Conservation (phyloP, 257 asterid genomes). For the Rauvolfia tetraphylla region DNA sequence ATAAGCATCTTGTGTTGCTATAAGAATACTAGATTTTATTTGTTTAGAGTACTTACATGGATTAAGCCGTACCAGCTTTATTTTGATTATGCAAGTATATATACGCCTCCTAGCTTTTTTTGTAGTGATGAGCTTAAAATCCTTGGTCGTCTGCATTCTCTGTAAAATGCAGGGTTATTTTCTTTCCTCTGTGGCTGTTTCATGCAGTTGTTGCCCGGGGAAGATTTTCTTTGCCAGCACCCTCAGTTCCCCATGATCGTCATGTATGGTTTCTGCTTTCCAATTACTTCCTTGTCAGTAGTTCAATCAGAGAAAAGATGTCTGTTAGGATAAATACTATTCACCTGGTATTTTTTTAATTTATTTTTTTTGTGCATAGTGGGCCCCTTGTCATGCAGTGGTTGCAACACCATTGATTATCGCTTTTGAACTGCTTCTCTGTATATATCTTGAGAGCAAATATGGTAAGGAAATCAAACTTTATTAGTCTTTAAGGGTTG, state of each 20-base stretch:
- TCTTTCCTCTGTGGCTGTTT: conserved; percentile 95
- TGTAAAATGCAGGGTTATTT: conserved; percentile 65
- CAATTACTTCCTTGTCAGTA: conserved; percentile 14
- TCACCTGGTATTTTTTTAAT: conserved; percentile 8
- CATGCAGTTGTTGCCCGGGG: conserved; percentile 95
- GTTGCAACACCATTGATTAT: conserved; percentile 90
- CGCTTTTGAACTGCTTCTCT: conserved; percentile 96
- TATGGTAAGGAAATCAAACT: conserved; percentile 58
- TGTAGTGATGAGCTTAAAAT: background rate
- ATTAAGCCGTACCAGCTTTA: background rate
- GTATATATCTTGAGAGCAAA: conserved; percentile 84
- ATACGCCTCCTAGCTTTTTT: background rate
- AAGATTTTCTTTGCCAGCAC: conserved; percentile 97
- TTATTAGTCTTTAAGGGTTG: background rate
- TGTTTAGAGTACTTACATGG: background rate
- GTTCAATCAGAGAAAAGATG: conserved; percentile 16
- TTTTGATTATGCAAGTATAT: background rate
- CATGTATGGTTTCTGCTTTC: conserved; percentile 53
- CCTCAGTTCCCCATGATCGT: conserved; percentile 94
- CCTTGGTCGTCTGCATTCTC: conserved; percentile 16
- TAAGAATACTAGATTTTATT: too few relatives aligned
- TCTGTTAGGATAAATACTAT: conserved; percentile 15
- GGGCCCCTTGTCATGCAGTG: conserved; percentile 99
- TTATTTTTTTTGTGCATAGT: conserved; percentile 52
- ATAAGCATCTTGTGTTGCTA: background rate